These are phyloP conservation scores for Calonectria hongkongensis DNA, from an alignment of 2,329 filamentous ascomycete genomes.

Conservation along the genomic window DNA sequence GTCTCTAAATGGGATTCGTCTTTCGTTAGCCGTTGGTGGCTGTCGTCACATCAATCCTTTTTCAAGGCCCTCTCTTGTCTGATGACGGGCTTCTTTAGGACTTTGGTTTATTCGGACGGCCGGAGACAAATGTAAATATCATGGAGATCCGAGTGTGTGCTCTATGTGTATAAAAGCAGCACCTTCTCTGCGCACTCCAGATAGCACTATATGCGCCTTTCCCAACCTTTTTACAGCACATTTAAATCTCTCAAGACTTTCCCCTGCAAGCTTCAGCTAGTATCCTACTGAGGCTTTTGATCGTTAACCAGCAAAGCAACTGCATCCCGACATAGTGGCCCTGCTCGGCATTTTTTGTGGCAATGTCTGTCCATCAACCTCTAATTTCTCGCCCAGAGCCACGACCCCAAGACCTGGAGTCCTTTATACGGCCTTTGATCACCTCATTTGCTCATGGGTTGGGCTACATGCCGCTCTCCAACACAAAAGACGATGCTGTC, in stretches of 20 bases:
- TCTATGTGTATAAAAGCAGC: not conserved
- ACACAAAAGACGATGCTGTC: not conserved
- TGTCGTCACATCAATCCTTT: not conserved
- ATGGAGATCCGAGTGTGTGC: not conserved
- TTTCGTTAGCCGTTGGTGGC: too few species aligned
- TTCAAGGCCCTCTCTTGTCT: not conserved
- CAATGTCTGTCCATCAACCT: not conserved
- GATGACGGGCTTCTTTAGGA: too few species aligned
- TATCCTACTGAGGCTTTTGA: too few species aligned
- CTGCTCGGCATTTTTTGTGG: not conserved
- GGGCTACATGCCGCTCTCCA: not conserved
- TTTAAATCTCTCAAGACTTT: not conserved
- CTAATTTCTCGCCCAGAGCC: not conserved
- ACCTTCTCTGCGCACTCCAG: not conserved
- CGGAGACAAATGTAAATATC: not conserved
- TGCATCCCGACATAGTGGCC: too few species aligned
- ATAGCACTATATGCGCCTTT: not conserved
- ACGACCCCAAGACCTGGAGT: not conserved
- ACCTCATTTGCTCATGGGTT: constrained; percentile 25
- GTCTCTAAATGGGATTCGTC: too few species aligned
- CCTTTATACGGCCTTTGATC: constrained; percentile 29
- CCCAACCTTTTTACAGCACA: too few species aligned
- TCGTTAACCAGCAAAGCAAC: too few species aligned
- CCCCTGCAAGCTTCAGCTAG: not conserved
- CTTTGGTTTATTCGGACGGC: not conserved